phyloP scores from a whole-genome alignment of 2,329 filamentous ascomycete species.

The Fusarium torreyae region DNA sequence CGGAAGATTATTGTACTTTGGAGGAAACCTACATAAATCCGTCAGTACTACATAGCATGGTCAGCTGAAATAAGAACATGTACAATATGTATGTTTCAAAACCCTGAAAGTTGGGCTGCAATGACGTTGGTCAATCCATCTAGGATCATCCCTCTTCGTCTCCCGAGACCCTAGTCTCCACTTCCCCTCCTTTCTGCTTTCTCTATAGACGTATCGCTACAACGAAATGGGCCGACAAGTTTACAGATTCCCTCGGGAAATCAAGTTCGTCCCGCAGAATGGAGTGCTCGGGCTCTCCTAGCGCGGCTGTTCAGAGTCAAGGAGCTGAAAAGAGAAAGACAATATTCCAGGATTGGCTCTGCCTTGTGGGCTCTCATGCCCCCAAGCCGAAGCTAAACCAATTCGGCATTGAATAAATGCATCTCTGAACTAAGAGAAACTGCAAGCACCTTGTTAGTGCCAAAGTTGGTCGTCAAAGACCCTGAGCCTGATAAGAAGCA shows the following conservation, averaged over 20 bases:
- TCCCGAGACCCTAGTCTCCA: slow-evolving; percentile 42
- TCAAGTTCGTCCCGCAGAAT: slow-evolving; percentile 17
- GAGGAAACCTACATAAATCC: neutral
- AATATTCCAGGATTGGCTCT: slow-evolving; percentile 35
- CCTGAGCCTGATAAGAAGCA: slow-evolving; percentile 42
- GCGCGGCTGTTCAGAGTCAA: slow-evolving; percentile 14
- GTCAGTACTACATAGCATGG: neutral
- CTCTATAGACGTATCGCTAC: slow-evolving; percentile 4
- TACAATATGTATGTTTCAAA: slow-evolving; percentile 7
- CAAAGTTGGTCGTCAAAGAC: slow-evolving; percentile 23
- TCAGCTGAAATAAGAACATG: slow-evolving; percentile 12
- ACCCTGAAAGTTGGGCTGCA: slow-evolving; percentile 20
- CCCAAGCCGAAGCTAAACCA: slow-evolving; percentile 36
- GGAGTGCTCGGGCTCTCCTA: slow-evolving; percentile 22
- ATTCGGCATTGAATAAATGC: slow-evolving; percentile 32
- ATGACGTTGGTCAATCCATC: slow-evolving; percentile 43
- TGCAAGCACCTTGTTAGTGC: slow-evolving; percentile 41
- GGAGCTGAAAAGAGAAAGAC: slow-evolving; percentile 29
- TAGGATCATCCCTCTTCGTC: slow-evolving; percentile 37
- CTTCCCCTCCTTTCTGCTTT: slow-evolving; percentile 47
- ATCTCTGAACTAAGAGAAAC: slow-evolving; percentile 38
- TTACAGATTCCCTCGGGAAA: slow-evolving; percentile 7
- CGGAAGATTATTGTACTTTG: neutral
- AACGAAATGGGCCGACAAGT: slow-evolving; percentile 31
- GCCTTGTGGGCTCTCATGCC: slow-evolving; percentile 13